phyloP scores from a whole-genome alignment of 441 rosid species.

The Croton setiger region DNA sequence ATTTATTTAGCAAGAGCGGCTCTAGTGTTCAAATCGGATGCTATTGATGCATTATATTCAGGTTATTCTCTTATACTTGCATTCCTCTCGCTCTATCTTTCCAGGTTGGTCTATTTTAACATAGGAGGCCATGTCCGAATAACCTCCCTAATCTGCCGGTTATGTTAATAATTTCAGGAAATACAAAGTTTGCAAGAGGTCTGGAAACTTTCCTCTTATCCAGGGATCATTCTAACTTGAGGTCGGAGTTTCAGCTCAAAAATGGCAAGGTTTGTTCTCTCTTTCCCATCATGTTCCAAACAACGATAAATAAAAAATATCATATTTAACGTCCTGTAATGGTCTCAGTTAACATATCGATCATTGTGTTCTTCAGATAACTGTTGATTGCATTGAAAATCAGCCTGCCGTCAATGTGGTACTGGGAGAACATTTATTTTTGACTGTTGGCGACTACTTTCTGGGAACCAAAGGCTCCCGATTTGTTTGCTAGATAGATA shows the following conservation, averaged over 20 bases:
- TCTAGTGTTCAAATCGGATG: slow-evolving; percentile 50
- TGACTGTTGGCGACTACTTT: slow-evolving; percentile 52
- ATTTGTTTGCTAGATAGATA: not conserved
- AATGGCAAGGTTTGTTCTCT: slow-evolving; percentile 62
- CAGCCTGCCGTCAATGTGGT: slow-evolving; percentile 46
- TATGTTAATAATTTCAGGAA: slow-evolving; percentile 51
- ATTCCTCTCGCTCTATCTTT: not conserved
- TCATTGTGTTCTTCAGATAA: slow-evolving; percentile 39
- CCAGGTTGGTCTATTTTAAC: not conserved
- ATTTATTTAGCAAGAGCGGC: slow-evolving; percentile 66
- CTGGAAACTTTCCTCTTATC: slow-evolving; percentile 68
- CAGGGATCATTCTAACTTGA: slow-evolving; percentile 62
- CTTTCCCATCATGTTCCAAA: too few species aligned
- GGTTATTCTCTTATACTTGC: slow-evolving; percentile 36
- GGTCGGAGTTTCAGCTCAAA: slow-evolving; percentile 71
- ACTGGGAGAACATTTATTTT: slow-evolving; percentile 58
- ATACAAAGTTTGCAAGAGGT: slow-evolving; percentile 43
- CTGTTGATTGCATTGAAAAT: slow-evolving; percentile 56
- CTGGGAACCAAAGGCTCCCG: slow-evolving; percentile 25
- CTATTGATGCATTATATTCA: slow-evolving; percentile 50
- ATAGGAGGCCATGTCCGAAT: too few species aligned
- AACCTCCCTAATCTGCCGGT: not conserved
- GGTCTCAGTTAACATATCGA: not conserved
- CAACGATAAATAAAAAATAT: not conserved
- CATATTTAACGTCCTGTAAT: not conserved